Evolutionary conservation across 2,329 filamentous ascomycete species (phyloP).

Genomic region (Escovopsis sp.): DNA sequence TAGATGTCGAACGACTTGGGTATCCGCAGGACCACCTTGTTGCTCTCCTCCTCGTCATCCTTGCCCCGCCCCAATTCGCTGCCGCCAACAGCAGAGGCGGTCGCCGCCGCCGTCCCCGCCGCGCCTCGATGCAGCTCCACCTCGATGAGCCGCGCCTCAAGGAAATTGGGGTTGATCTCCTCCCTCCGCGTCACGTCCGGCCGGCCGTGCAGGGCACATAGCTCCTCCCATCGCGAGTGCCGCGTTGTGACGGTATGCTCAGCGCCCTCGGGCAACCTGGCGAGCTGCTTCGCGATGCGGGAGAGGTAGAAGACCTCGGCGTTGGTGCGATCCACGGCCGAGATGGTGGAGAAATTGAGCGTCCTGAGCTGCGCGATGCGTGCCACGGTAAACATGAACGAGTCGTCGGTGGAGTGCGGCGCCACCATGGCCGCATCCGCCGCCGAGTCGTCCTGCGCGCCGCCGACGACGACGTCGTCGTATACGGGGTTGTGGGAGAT

Average conservation of each 20-base stretch:
- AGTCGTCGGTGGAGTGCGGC: constrained; percentile 51
- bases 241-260: constrained; percentile 39
- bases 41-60: constrained; percentile 9
- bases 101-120: no score
- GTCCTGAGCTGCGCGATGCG: constrained; percentile 51
- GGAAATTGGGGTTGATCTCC: constrained; percentile 57
- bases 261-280: constrained; percentile 35
- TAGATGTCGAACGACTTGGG: constrained; percentile 72
- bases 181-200: constrained; percentile 44
- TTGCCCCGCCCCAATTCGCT: no score
- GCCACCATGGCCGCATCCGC: no score
- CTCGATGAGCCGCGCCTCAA: constrained; percentile 61
- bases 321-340: constrained; percentile 60
- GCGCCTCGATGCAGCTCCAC: constrained; percentile 36
- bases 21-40: constrained; percentile 27
- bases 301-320: constrained; percentile 90
- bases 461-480: constrained; percentile 31
- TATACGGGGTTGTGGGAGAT: constrained; percentile 81
- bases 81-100: no score
- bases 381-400: constrained; percentile 76
- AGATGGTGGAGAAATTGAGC: constrained; percentile 62
- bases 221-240: constrained; percentile 57
- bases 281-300: constrained; percentile 62
- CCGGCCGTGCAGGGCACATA: constrained; percentile 64
- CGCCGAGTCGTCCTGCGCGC: constrained; percentile 11